Conservation (phyloP, 208 protist species). For the Naegleria fowleri region DNA sequence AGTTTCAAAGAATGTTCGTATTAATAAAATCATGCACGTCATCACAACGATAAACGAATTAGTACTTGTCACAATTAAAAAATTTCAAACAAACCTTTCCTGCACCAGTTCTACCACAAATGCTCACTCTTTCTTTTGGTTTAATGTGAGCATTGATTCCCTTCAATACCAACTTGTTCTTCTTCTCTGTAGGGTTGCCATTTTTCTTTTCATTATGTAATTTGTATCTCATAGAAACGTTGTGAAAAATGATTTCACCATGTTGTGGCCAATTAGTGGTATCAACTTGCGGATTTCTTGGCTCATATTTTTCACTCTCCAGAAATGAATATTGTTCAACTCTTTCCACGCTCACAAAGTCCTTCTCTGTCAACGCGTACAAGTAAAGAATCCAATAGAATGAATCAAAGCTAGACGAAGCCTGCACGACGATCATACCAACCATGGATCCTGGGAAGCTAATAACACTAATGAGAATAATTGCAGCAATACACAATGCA, state of each 20-base stretch:
- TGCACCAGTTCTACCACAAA: conserved; percentile 73
- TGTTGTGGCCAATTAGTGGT: neutral
- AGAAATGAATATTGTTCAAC: neutral
- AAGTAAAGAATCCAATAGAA: neutral
- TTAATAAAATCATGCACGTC: too few relatives aligned
- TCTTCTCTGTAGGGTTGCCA: neutral
- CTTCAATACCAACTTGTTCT: conserved; percentile 31
- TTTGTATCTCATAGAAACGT: neutral
- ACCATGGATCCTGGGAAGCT: too few relatives aligned
- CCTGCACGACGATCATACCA: neutral
- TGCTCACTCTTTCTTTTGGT: conserved; percentile 63
- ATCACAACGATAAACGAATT: too few relatives aligned
- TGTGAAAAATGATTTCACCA: neutral
- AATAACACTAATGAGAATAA: neutral
- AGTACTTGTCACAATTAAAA: too few relatives aligned
- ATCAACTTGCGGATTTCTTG: neutral
- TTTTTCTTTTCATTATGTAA: neutral
- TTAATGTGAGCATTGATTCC: conserved; percentile 40
- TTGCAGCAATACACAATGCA: neutral
- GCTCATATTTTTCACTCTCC: conserved; percentile 16
- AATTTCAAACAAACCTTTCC: conserved; percentile 58
- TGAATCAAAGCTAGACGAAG: neutral
- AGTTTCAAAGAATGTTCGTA: too few relatives aligned
- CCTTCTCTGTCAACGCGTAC: neutral
- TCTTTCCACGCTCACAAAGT: neutral